Evolutionary conservation across 805 yeast species (phyloP).

Genomic region (Schizosaccharomyces lindneri): DNA sequence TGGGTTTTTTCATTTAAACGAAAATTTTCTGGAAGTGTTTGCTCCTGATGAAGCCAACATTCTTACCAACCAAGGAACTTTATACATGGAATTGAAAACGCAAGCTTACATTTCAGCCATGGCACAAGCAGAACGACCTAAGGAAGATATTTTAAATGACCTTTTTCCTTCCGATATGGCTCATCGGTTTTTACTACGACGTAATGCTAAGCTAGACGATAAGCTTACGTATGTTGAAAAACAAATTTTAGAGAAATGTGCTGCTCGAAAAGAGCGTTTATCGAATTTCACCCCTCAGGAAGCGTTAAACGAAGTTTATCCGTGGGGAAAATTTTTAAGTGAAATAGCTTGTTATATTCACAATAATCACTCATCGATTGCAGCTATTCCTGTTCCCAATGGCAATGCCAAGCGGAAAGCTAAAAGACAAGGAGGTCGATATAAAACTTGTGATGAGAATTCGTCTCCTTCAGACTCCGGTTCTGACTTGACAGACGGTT

Average conservation of each 20-base stretch:
- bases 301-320: neutral
- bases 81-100: slow-evolving; percentile 71
- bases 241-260: neutral
- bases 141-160: slow-evolving; percentile 43
- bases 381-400: neutral
- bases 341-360: neutral
- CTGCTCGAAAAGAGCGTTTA: neutral
- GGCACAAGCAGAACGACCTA: slow-evolving; percentile 31
- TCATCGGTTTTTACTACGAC: slow-evolving; percentile 16
- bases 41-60: slow-evolving; percentile 48
- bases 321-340: neutral
- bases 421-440: neutral
- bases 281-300: neutral
- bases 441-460: neutral
- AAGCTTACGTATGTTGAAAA: neutral
- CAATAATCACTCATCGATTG: neutral
- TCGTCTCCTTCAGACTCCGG: neutral
- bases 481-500: neutral
- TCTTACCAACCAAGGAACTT: slow-evolving; percentile 46
- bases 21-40: slow-evolving; percentile 62
- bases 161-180: slow-evolving; percentile 48
- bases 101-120: slow-evolving; percentile 84
- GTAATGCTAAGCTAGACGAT: neutral
- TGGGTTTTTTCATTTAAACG: slow-evolving; percentile 69
- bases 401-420: neutral